Base-by-base conservation (phyloP, 306 rosid species). In the Arachis hypogaea region DNA sequence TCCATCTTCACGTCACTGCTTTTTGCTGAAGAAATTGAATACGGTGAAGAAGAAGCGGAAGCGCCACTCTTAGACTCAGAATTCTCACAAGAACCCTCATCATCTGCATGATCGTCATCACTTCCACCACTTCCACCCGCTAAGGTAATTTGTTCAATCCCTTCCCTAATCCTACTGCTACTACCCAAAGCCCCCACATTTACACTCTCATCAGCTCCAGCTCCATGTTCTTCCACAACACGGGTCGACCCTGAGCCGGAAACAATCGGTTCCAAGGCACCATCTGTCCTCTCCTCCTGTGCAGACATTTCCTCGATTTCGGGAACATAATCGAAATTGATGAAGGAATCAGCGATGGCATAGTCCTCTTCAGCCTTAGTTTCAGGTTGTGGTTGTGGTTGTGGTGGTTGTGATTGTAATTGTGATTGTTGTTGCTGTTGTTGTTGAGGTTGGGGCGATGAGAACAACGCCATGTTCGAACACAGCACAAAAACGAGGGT, bases 281-380 rank as follows among this genome's bases (percentile, higher is more conserved):
- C 66, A 4, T 55, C 9, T 3, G 30, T 10, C 38, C 36, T 7
- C 12, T 6, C n/a, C 12, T 6, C n/a, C 41, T 18, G 64, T 12
- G 75, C 78, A 22, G 74, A 69, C 83, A 80, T 66, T 46, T 33
- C 38, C 4, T 33, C 38, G 38, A 33, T 33, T 33, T 59, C 58
- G 11, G 74, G 79, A 6, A 83, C 74, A 4, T 85, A 83, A n/a
- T 92, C 92, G 18, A 84, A 89, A 78, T 89, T 88, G 12, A 86
- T 78, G 58, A 92, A 86, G 0, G 96, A 87, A 81, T 89, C 97
- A 1, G 77, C 88, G 54, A 87, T 76, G 33, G 91, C 76, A 45
- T 79, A 38, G 33, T 83, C 83, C 44, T 69, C 83, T 44, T 69
- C 83, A 28, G 22, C 8, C 3, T 65, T 59, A 9, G 7, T 7